phyloP scores from a whole-genome alignment of 176 grass and related monocot genomes.

The Ensete ventricosum region DNA sequence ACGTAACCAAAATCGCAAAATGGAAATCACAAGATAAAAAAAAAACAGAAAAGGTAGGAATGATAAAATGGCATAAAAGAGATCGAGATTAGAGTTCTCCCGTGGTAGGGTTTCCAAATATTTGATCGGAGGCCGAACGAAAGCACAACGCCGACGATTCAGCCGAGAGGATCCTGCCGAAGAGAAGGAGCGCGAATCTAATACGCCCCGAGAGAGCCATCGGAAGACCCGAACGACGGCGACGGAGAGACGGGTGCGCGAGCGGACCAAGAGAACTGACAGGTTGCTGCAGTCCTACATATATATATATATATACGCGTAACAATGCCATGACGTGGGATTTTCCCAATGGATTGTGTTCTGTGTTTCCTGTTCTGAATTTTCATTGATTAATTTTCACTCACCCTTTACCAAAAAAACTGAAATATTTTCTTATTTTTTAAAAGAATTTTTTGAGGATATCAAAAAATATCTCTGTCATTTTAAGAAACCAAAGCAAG shows the following conservation, averaged over 20 bases:
- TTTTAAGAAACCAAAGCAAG: too few species aligned
- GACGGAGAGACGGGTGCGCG: slow-evolving; percentile 9
- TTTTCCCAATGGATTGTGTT: not conserved
- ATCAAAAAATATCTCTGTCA: too few species aligned
- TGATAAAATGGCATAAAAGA: too few species aligned
- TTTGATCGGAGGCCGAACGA: slow-evolving; percentile 10
- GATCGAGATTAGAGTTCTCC: slow-evolving; percentile 13
- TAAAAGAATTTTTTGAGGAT: too few species aligned
- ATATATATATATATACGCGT: not conserved
- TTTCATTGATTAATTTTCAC: too few species aligned
- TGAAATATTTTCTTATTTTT: too few species aligned
- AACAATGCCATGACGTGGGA: not conserved
- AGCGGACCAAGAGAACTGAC: not conserved
- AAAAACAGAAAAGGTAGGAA: not conserved
- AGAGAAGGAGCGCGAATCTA: slow-evolving; percentile 36
- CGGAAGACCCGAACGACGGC: not conserved
- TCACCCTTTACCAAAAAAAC: too few species aligned
- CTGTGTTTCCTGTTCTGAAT: not conserved
- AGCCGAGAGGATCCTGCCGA: slow-evolving; percentile 28
- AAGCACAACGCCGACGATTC: slow-evolving; percentile 25
- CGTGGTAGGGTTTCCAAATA: slow-evolving; percentile 7
- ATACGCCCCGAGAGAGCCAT: slow-evolving; percentile 55
- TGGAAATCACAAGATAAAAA: not conserved
- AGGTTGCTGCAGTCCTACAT: not conserved
- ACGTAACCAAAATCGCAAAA: not conserved